Conservation (phyloP, 2,329 filamentous ascomycete species). For the Beauveria australis region DNA sequence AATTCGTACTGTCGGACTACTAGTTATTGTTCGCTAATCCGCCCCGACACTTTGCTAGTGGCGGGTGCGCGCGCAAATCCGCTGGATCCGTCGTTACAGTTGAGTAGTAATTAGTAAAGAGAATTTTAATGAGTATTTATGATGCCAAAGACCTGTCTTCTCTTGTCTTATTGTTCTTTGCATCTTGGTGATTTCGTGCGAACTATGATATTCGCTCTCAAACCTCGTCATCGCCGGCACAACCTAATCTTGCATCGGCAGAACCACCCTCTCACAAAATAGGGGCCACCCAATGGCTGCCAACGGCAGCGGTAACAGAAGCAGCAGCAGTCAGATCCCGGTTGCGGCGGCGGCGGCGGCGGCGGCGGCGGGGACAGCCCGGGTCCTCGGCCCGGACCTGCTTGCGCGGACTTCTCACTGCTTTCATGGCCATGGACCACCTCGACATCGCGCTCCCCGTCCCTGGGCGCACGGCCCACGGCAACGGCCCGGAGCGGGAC, state of each 20-base stretch:
- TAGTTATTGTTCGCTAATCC: neutral
- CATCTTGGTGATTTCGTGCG: neutral
- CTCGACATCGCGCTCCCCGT: slow-evolving; percentile 28
- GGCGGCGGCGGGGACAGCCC: slow-evolving; percentile 1
- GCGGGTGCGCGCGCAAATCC: neutral
- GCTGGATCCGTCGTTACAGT: neutral
- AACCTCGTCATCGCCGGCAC: neutral
- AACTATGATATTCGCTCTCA: neutral
- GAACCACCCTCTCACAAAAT: too few relatives aligned
- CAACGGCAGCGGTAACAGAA: neutral
- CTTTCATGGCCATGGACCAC: slow-evolving; percentile 38
- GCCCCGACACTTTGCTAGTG: neutral
- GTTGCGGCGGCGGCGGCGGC: too few relatives aligned
- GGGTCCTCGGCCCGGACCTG: slow-evolving; percentile 35
- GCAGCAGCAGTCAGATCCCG: neutral
- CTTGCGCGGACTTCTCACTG: too few relatives aligned
- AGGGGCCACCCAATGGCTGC: neutral
- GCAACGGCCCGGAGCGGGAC: slow-evolving; percentile 28
- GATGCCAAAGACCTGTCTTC: neutral
- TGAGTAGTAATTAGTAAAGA: neutral
- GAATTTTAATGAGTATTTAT: neutral
- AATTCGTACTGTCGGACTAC: neutral
- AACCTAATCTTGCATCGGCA: too few relatives aligned
- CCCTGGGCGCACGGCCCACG: slow-evolving; percentile 33
- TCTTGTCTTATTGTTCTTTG: too few relatives aligned